Base-by-base conservation (phyloP, 768 basidiomycete species). In the Psilocybe azurescens region DNA sequence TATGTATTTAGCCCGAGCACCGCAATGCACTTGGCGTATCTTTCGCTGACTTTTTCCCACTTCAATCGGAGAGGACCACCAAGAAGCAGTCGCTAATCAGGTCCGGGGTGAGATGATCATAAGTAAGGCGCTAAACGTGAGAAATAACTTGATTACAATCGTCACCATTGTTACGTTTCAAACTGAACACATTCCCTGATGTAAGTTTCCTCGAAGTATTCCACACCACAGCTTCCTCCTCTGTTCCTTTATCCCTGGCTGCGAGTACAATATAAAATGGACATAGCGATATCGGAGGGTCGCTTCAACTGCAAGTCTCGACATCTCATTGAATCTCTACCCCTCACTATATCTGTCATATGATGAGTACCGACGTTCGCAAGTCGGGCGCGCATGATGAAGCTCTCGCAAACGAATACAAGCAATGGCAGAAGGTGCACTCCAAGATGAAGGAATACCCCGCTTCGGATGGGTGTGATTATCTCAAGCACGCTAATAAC, bases 401-500 rank as follows among this genome's bases (percentile, higher is more conserved):
- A 28, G 30, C 32, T 11, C 39, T 53, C 13, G n/a, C 58, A 20
- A 16, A 60, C 16, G 65, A 60, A 33, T 63, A 60, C 49, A 18
- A 20, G 47, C 58, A 62, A 61, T 65, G 65, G 67, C 47, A 64
- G 20, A 36, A 53, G 28, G 51, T 38, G 3, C 65, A 69, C 18
- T 32, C 44, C 1, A 58, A 50, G 36, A 69, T 66, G 60, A 64
- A 61, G 29, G 58, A 62, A 24, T 13, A 44, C 6, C 64, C 62
- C 1, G 60, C 64, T 2, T 49, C 56, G 16, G 60, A 69, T 28
- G 61, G 64, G 5, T 50, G 62, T 24, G 56, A 59, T 41, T 67
- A 65, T 20, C 47, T 69, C 2, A 58, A 50, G 39, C 68, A 66
- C 51, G 69, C 69, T 8, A 62, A 60, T 2, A 67, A 57, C 48